Conservation (phyloP, 192 early-diverging fungal species). For the Cladochytrium replicatum region DNA sequence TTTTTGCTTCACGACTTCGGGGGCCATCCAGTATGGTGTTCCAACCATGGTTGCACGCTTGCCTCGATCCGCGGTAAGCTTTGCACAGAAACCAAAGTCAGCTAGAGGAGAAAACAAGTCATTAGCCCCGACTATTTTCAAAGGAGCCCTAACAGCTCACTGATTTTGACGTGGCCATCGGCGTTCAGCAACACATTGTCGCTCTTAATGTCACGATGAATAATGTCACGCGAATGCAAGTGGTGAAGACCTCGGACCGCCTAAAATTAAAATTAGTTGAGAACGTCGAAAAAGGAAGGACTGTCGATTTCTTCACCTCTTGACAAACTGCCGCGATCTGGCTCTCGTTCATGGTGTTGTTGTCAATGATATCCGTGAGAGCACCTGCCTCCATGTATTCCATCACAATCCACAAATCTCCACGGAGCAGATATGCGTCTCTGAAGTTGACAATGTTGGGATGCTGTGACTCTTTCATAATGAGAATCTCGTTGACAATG, state of each 20-base stretch:
- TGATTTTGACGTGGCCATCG: slow-evolving; percentile 59
- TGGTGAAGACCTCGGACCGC: slow-evolving; percentile 62
- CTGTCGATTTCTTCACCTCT: slow-evolving; percentile 27
- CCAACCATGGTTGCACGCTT: slow-evolving; percentile 72
- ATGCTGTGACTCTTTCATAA: slow-evolving; percentile 78
- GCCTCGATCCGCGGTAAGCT: slow-evolving; percentile 48
- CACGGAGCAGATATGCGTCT: slow-evolving; percentile 80
- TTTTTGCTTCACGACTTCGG: slow-evolving; percentile 87
- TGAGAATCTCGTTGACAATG: slow-evolving; percentile 68
- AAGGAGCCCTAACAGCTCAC: slow-evolving; percentile 8
- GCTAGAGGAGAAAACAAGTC: slow-evolving; percentile 32
- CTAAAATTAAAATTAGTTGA: slow-evolving; percentile 18
- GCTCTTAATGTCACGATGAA: slow-evolving; percentile 81
- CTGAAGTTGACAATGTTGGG: slow-evolving; percentile 97
- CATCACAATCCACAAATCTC: slow-evolving; percentile 96
- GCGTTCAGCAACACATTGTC: slow-evolving; percentile 77
- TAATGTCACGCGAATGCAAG: slow-evolving; percentile 62
- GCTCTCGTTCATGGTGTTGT: slow-evolving; percentile 76
- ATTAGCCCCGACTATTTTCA: background rate
- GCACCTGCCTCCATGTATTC: slow-evolving; percentile 99
- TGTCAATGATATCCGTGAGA: slow-evolving; percentile 90
- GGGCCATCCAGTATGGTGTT: slow-evolving; percentile 98
- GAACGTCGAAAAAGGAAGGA: background rate
- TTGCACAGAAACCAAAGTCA: slow-evolving; percentile 85
- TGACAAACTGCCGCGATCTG: slow-evolving; percentile 74